Percentiles rank a stretch among this genome's conserved stretches.
These are phyloP conservation scores for Plasmodium gonderi DNA, from an alignment of 169 alveolate species.

Conservation along the genomic window DNA sequence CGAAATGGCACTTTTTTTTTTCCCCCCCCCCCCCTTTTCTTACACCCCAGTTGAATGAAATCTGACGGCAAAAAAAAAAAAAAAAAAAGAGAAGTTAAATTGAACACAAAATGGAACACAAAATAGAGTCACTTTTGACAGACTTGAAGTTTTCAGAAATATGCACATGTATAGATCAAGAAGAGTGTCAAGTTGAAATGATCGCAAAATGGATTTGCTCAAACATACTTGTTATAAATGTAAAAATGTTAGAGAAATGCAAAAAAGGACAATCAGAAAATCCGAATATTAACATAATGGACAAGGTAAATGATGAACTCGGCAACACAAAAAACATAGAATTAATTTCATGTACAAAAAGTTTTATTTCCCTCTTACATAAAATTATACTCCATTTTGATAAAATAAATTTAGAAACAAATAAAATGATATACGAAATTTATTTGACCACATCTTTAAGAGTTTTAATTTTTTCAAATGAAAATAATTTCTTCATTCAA, in stretches of 20 bases:
- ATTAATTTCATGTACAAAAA: neutral
- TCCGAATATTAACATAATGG: constrained; percentile 9
- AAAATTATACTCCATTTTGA: constrained; percentile 18
- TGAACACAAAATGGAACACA: neutral
- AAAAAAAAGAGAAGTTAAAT: neutral
- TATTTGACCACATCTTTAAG: constrained; percentile 17
- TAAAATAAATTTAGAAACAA: constrained; percentile 25
- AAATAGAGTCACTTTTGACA: constrained; percentile 3
- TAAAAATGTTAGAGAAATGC: constrained; percentile 48
- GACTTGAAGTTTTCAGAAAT: constrained; percentile 28
- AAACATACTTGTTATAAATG: neutral
- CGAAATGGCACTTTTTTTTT: too few relatives aligned
- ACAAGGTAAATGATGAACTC: constrained; percentile 23
- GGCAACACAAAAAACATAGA: neutral
- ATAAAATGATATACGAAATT: constrained; percentile 19
- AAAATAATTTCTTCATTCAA: neutral
- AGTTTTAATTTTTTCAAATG: constrained; percentile 22
- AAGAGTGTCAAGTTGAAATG: neutral
- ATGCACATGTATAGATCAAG: constrained; percentile 1
- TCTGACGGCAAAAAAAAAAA: neutral
- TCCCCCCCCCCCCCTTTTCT: too few relatives aligned
- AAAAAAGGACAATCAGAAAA: neutral
- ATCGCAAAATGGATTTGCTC: constrained; percentile 29
- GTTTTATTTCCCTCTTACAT: constrained; percentile 24
- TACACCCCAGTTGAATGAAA: too few relatives aligned